Base-by-base conservation (phyloP, 1,284 basidiomycete species). In the Phylloboletellus chloephorus region DNA sequence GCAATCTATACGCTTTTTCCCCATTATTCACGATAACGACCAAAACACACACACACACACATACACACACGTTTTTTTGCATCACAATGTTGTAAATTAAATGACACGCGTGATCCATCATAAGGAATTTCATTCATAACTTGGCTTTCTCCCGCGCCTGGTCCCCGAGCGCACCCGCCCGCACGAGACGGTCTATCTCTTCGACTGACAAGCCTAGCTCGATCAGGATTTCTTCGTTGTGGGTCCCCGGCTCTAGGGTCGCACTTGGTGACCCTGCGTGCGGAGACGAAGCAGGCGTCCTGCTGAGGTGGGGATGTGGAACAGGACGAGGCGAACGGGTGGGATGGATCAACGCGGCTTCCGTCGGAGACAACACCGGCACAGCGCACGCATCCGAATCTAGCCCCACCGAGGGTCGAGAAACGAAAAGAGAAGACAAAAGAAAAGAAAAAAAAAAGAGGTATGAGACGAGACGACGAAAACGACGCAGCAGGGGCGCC, bases 331-430 rank as follows among this genome's bases (percentile, higher is more conserved):
- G 39, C 12, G 61, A 63, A 4, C 51, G 52, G 5, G 57, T 51
- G 5, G 64, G 50, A 39, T 68, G 62, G 20, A 73, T 58, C 20
- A 54, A 58, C 5, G 66, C 71, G 4, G 80, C 82, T 67, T 87
- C 83, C 17, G 62, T 50, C 0, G 79, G 73, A 2, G 73, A 71
- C n/a, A 90, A 68, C 12, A 92, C 82, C 0, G 88, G 86, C 5
- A 85, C 69, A 4, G 73, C 73, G 58, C 88, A 92, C 7, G 86
- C 80, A 48, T 92, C 88, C 7, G 78, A 82, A 21, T 74, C 84
- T 78, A 52, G 6, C n/a, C n/a, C n/a, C n/a, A 35, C 9, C 38
- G 5, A 15, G 8, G 12, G 29, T n/a, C n/a, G n/a, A n/a, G n/a
- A 3, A 22, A 15, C 15, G 22, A 20, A n/a, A 15, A 23, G 7